These are phyloP conservation scores for Forsythia suspensa DNA, from an alignment of 257 asterid species.

Conservation along the genomic window DNA sequence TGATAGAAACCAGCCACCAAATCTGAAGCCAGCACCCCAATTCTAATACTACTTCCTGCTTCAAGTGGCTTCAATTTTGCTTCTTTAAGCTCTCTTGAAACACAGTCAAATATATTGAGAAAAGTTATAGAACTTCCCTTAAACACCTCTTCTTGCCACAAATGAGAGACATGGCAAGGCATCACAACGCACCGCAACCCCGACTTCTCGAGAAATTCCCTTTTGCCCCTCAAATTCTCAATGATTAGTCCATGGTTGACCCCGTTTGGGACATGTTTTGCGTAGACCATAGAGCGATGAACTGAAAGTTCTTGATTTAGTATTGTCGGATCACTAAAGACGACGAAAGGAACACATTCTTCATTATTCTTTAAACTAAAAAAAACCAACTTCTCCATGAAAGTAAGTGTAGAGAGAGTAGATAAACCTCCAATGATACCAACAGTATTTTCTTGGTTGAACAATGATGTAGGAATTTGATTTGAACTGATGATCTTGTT, in stretches of 20 bases:
- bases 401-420: slow-evolving; percentile 22
- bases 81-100: slow-evolving; percentile 26
- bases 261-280: neutral
- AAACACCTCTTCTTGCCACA: slow-evolving; percentile 26
- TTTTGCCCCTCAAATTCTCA: slow-evolving; percentile 26
- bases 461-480: neutral
- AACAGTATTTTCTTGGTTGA: slow-evolving; percentile 16
- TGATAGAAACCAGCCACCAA: slow-evolving; percentile 14
- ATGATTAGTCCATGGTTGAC: neutral
- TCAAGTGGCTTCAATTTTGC: slow-evolving; percentile 32
- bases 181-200: slow-evolving; percentile 31
- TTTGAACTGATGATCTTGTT: slow-evolving; percentile 2
- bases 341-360: slow-evolving; percentile 25
- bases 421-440: slow-evolving; percentile 35
- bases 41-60: slow-evolving; percentile 18
- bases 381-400: slow-evolving; percentile 30
- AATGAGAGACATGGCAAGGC: slow-evolving; percentile 29
- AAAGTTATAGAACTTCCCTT: slow-evolving; percentile 25
- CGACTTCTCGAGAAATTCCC: slow-evolving; percentile 28
- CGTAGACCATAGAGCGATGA: neutral
- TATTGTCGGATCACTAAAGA: slow-evolving; percentile 21
- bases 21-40: slow-evolving; percentile 27
- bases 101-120: slow-evolving; percentile 26
- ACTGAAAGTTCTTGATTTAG: neutral
- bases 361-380: slow-evolving; percentile 21